Evolutionary conservation across 805 yeast species (phyloP), one percentile per base, ranked within the genome.

Genomic region (Hanseniaspora jakobsenii): DNA sequence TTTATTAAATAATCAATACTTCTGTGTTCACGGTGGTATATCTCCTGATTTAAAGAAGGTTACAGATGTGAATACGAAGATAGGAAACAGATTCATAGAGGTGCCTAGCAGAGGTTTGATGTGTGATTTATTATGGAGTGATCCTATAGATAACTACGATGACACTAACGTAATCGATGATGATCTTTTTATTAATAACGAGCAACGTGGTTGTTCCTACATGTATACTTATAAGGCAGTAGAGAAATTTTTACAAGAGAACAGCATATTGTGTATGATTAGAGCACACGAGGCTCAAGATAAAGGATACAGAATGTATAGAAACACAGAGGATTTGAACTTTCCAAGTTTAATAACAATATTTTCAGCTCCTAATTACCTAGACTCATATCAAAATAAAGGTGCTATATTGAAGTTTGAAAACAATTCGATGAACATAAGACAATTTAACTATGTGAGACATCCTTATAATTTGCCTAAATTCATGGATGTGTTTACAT

Each of bases 281-380:
- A 71, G 98, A 48, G 97, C 96, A 1, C 98, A 89, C 61, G 96
- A 89, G 64, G 96, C 96, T 1, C 98, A 89, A 62, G 96, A 89
- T 61, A 87, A 91, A 8, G 98, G 98, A 29, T 89, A 87, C 63
- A 69, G 95, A 58, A 91, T 91, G 84, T 89, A 89, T 64, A 81
- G 79, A 54, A 75, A 83, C 52, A 83, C 95, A 1, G 72, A 75
- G 49, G 70, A 81, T 3, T 77, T 86, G 56, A 93, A 93, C 10
- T 89, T 89, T 59, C 97, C 96, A 1, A 75, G 89, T 6, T 70
- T 89, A 30, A 73, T 89, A 60, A 86, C 97, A 3, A 76, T 89
- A 65, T 89, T 89, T 63, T 80, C 93, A 38, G 97, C 97, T 0
- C 98, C 97, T 4, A 89, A 89, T 61, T 89, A 89, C 63, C 69